phyloP scores from a whole-genome alignment of 257 asterid genomes.

The Solanum appendiculatum region DNA sequence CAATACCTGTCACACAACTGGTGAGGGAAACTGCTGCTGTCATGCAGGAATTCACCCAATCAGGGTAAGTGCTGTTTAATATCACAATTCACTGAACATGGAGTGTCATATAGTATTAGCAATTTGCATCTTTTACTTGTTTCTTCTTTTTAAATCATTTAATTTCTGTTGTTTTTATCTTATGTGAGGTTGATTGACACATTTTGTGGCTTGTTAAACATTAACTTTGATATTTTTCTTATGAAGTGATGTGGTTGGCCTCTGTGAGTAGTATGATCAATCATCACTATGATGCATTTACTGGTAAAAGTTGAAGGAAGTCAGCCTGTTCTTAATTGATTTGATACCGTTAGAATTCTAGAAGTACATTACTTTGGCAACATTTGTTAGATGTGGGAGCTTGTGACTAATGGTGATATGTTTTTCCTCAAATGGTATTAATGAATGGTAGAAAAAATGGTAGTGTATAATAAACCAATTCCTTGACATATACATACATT shows the following conservation, averaged over 20 bases:
- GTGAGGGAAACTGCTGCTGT: conserved; percentile 99
- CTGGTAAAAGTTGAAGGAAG: not conserved
- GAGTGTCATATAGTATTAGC: not conserved
- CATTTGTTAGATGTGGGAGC: not conserved
- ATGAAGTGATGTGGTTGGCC: not conserved
- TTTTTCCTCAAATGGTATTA: not conserved
- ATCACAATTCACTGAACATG: not conserved
- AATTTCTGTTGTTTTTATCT: not conserved
- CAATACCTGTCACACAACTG: conserved; percentile 92
- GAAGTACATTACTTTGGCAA: not conserved
- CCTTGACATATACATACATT: not conserved
- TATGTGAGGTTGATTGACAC: not conserved
- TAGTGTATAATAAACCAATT: not conserved
- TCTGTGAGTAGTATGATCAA: not conserved
- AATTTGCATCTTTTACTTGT: not conserved
- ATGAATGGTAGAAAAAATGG: not conserved
- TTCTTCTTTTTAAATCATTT: not conserved
- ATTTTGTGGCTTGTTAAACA: not conserved
- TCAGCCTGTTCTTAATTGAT: not conserved
- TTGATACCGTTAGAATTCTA: not conserved
- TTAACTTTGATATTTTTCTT: not conserved
- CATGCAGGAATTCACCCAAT: conserved; percentile 99
- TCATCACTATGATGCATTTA: not conserved
- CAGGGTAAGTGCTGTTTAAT: conserved; percentile 50
- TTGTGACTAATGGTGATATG: not conserved